Conservation (phyloP, 73 alveolate genomes). For the Paraurostyla sp. region DNA sequence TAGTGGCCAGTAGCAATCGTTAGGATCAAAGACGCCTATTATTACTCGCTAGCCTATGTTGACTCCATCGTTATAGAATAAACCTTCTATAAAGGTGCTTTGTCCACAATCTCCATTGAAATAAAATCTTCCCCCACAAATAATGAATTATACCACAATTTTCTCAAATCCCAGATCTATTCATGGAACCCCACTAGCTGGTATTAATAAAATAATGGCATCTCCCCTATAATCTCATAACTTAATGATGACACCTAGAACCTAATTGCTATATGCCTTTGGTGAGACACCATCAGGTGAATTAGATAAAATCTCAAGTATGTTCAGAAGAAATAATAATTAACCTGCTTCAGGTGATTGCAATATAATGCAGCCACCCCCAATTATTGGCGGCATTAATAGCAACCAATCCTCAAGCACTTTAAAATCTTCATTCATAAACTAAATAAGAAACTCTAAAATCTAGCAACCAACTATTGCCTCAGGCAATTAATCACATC, state of each 20-base stretch:
- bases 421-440: constrained; percentile 1
- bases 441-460: not conserved
- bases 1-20: too few species aligned
- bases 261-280: constrained; percentile 65
- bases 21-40: constrained; percentile 32
- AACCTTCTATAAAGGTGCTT: constrained; percentile 69
- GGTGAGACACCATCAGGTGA: constrained; percentile 74
- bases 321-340: constrained; percentile 26
- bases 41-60: not conserved
- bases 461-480: too few species aligned
- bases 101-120: constrained; percentile 77
- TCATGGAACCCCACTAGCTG: constrained; percentile 59
- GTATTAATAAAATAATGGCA: not conserved
- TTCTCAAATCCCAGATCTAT: constrained; percentile 56
- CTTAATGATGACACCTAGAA: constrained; percentile 71
- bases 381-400: not conserved
- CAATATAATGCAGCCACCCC: constrained; percentile 14
- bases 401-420: not conserved
- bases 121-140: constrained; percentile 65
- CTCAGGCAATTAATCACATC: too few species aligned
- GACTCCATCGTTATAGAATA: constrained; percentile 52
- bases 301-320: constrained; percentile 36
- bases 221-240: constrained; percentile 39
- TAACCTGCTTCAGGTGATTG: not conserved
- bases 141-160: constrained; percentile 57